A percentile compares a stretch with the other conserved stretches of the same genome.
phyloP scores from a whole-genome alignment of 2,329 filamentous ascomycete species.

The Xylariomycetidae sp. region DNA sequence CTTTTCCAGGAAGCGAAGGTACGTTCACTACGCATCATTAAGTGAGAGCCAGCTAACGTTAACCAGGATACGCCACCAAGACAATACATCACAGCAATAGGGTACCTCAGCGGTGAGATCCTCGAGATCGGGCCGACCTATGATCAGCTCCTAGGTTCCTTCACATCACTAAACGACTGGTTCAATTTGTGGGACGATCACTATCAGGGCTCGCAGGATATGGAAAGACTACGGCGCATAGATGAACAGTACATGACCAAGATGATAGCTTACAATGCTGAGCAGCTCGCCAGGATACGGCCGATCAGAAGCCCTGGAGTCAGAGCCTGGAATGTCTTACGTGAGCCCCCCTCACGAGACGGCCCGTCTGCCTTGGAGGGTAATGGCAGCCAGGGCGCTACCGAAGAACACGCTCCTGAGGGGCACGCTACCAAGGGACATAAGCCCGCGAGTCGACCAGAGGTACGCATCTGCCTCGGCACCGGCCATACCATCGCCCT shows the following conservation, averaged over 20 bases:
- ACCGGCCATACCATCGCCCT: constrained; percentile 3
- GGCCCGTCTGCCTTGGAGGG: no score
- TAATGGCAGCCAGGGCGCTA: not conserved
- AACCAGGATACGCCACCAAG: not conserved
- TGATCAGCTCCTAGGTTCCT: not conserved
- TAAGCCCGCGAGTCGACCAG: no score
- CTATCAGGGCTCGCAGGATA: not conserved
- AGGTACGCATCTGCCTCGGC: constrained; percentile 3
- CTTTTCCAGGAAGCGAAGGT: no score
- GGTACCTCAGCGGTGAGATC: constrained; percentile 4
- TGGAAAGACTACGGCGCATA: constrained; percentile 1
- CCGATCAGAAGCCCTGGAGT: not conserved
- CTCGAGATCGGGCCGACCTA: constrained; percentile 2
- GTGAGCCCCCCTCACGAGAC: no score
- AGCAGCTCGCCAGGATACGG: constrained; percentile 2
- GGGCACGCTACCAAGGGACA: not conserved
- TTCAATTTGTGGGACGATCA: not conserved
- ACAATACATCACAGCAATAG: constrained; percentile 4
- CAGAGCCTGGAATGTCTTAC: not conserved
- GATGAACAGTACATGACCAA: constrained; percentile 3
- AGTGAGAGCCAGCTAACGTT: no score
- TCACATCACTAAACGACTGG: constrained; percentile 3
- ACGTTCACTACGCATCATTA: no score
- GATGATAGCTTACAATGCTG: not conserved
- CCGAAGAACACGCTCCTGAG: not conserved